Conservation (phyloP, 768 basidiomycete species). For the Multifurca ochricompacta region DNA sequence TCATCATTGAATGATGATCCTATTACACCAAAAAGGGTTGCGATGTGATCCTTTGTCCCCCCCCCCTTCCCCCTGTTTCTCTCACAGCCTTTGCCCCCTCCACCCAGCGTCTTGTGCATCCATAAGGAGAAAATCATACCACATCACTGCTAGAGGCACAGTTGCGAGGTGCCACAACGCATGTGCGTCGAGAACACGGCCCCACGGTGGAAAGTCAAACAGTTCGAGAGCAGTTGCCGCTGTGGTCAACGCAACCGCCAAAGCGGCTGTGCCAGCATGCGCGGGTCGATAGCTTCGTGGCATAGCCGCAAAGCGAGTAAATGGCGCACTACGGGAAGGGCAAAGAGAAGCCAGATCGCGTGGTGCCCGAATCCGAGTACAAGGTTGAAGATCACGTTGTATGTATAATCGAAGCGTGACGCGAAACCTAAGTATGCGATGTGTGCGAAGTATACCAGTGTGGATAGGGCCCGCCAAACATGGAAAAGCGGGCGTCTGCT, state of each 20-base stretch:
- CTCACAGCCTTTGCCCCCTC: constrained; percentile 36
- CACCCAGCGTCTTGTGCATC: constrained; percentile 69
- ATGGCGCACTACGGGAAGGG: constrained; percentile 42
- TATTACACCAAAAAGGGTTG: no score
- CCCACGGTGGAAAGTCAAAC: constrained; percentile 82
- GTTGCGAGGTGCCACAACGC: constrained; percentile 90
- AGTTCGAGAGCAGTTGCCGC: constrained; percentile 74
- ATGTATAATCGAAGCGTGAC: constrained; percentile 85
- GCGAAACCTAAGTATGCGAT: constrained; percentile 69
- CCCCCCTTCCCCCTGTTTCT: neutral
- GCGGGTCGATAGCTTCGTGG: constrained; percentile 51
- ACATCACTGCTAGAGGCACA: constrained; percentile 61
- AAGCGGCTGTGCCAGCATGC: constrained; percentile 44
- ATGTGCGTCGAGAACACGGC: constrained; percentile 80
- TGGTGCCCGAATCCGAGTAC: constrained; percentile 72
- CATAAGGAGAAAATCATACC: constrained; percentile 79
- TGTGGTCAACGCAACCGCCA: constrained; percentile 64
- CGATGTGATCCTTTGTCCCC: no score
- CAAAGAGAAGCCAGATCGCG: constrained; percentile 70
- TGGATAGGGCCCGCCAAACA: constrained; percentile 46
- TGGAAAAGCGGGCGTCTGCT: constrained; percentile 14
- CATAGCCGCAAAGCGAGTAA: constrained; percentile 45
- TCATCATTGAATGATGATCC: no score
- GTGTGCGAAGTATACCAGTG: constrained; percentile 56
- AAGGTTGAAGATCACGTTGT: constrained; percentile 86